Base-by-base conservation (phyloP, 139 green algal species). In the Parachlorella kessleri region DNA sequence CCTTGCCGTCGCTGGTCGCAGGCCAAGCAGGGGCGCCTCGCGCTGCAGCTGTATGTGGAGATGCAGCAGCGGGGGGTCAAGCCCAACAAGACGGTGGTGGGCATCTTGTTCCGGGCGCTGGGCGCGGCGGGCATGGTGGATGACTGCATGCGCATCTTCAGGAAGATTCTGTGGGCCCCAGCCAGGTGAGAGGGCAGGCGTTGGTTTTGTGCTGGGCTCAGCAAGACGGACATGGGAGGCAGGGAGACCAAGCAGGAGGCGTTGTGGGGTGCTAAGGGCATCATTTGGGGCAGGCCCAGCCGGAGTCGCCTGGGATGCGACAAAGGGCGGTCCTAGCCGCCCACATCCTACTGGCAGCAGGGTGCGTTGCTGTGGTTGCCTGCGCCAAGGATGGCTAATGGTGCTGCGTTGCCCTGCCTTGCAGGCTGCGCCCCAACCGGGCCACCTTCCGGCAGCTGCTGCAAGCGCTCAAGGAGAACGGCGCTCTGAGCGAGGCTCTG, bases 81-180 rank as follows among this genome's bases (percentile, higher is more conserved):
- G 33, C 35, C 70, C 48, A 83, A 88, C 48, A 66, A 78, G 64
- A 59, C 77, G 28, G 40, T 73, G 28, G 71, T 80, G 63, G 90
- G 70, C 6, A 55, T 55, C 3, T 68, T 91, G 40, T 77, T 91
- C 68, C 86, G 88, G 63, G 80, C 78, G 21, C 77, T 84, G 21
- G 90, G 81, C 6, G 71, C 75, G 55, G 66, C 72, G 18, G 78
- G 68, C 42, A 80, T 90, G 77, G 77, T 81, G 2, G 70, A 85
- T 2, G 66, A 85, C 26, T 86, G 83, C 18, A 38, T 85, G 21
- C 65, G 72, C 8, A 39, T 90, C 9, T 94, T 94, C 73, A 63
- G 55, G 26, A 75, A 36, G 66, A 90, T 90, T 76, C 35, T 81
- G 6, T 81, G 73, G 75, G 85, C 83, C 30, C 79, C 83, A 2